Evolutionary conservation across 2,329 filamentous ascomycete species (phyloP), one percentile per base, ranked within the genome.

Genomic region (Pseudocercospora fijiensis): DNA sequence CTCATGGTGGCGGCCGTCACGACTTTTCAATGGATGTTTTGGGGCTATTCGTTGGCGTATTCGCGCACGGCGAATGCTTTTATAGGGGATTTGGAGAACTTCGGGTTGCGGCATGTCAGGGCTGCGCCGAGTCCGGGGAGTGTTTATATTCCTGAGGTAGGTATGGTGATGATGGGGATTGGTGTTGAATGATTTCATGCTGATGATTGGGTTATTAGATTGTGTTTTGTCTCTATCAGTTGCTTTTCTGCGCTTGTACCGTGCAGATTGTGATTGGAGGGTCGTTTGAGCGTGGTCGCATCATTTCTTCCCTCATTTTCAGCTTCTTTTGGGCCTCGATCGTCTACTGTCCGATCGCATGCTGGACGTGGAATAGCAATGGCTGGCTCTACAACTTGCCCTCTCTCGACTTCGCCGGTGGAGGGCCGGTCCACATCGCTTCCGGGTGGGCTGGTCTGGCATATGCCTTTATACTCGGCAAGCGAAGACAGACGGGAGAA

Each of bases 301-400:
- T 89, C 71, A 62, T 88, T 20, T 86, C 84, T 47, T 87, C 85
- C 8, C 81, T 90, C 71, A 78, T 90, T 26, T 90, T 88, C 66
- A 79, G 82, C 22, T 85, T 88, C 72, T 83, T 78, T 70, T 88
- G 86, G 86, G 84, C 85, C 0, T 88, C 86, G 0, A 80, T 88
- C 60, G 86, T 88, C 2, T 88, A 88, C 75, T 88, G 82, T 67
- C 82, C 83, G 0, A 83, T 88, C 37, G 86, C 86, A 0, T 86
- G 83, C 76, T 88, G 86, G 86, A 87, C 85, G 3, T 89, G 87
- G 87, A 89, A 89, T 70, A 71, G 82, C n/a, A 84, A 83, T 58
- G 86, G 87, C 10, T 89, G 87, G 86, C 77, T 89, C 0, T 87
- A 79, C 74, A 84, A 87, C 22, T 80, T 88, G 1, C 83, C 83